Evolutionary conservation across 2,329 filamentous ascomycete genomes (phyloP).

Genomic region (Microcyclosporella mali): DNA sequence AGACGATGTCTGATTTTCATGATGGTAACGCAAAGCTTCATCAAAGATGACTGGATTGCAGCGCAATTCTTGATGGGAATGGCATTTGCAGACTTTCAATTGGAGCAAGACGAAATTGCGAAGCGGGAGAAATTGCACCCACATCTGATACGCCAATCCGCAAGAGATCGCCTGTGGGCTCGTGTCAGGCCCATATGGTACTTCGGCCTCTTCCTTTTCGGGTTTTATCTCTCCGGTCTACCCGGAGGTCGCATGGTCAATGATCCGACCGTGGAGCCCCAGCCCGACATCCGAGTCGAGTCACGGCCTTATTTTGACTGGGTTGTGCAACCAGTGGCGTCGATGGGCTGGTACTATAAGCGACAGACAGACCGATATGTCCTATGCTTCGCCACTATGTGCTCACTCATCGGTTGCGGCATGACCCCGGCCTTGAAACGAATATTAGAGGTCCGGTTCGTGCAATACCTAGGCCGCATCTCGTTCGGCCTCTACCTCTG

Average conservation of each 20-base stretch:
- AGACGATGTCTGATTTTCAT: constrained; percentile 1
- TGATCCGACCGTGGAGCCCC: background rate
- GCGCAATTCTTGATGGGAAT: constrained; percentile 12
- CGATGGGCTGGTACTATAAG: constrained; percentile 5
- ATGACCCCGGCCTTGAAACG: constrained; percentile 34
- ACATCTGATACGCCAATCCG: background rate
- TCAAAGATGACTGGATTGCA: constrained; percentile 14
- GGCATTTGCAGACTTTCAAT: constrained; percentile 12
- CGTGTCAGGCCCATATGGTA: background rate
- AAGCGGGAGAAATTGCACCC: background rate
- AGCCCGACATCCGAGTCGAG: background rate
- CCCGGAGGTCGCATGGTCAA: constrained; percentile 1
- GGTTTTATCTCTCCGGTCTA: constrained; percentile 10
- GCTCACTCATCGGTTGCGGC: constrained; percentile 8
- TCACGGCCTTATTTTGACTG: constrained; percentile 8
- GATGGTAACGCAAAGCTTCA: constrained; percentile 5
- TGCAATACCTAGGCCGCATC: constrained; percentile 56
- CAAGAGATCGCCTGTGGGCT: background rate
- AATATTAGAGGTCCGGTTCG: constrained; percentile 44
- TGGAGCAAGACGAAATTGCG: constrained; percentile 2
- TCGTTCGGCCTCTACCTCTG: constrained; percentile 42
- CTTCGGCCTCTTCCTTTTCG: constrained; percentile 7
- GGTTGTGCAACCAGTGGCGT: constrained; percentile 6
- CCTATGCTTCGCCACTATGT: constrained; percentile 8
- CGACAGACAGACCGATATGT: constrained; percentile 12